A percentile compares a stretch with the other conserved stretches of the same genome.
Conservation (phyloP, 495 filamentous ascomycete genomes). For the Melanomma pulvis-pyrius region DNA sequence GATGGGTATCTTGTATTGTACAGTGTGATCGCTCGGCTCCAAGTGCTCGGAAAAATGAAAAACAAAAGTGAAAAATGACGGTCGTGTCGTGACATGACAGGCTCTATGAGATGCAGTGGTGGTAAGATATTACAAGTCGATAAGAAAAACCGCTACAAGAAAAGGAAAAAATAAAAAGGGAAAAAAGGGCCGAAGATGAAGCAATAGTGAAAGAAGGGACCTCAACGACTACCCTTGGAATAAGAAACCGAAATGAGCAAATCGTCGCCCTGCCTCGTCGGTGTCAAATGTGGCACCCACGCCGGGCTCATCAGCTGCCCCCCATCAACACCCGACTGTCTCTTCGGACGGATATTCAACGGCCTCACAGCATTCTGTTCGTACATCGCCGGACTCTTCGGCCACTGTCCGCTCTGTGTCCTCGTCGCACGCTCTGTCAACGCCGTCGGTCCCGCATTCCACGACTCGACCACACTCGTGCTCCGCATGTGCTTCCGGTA, state of each 20-base stretch:
- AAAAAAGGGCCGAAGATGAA: not conserved
- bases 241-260: constrained; percentile 38
- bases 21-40: constrained; percentile 3
- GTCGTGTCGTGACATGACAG: not conserved
- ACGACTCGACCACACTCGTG: constrained; percentile 22
- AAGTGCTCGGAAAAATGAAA: not conserved
- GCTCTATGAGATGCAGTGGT: not conserved
- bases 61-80: too few species aligned
- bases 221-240: constrained; percentile 13
- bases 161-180: constrained; percentile 9
- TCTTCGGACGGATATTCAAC: constrained; percentile 15
- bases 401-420: constrained; percentile 29
- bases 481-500: constrained; percentile 20
- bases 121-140: constrained; percentile 5
- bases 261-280: constrained; percentile 44
- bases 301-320: constrained; percentile 38
- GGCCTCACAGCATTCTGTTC: constrained; percentile 15
- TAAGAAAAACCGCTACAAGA: not conserved
- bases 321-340: not conserved
- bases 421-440: not conserved
- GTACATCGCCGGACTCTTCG: constrained; percentile 32
- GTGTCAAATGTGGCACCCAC: constrained; percentile 47
- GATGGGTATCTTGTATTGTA: constrained; percentile 27
- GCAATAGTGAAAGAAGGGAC: not conserved
- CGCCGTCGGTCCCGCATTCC: not conserved